These are phyloP conservation scores for Lineolata rhizophorae DNA, from an alignment of 495 filamentous ascomycete species.

Conservation along the genomic window DNA sequence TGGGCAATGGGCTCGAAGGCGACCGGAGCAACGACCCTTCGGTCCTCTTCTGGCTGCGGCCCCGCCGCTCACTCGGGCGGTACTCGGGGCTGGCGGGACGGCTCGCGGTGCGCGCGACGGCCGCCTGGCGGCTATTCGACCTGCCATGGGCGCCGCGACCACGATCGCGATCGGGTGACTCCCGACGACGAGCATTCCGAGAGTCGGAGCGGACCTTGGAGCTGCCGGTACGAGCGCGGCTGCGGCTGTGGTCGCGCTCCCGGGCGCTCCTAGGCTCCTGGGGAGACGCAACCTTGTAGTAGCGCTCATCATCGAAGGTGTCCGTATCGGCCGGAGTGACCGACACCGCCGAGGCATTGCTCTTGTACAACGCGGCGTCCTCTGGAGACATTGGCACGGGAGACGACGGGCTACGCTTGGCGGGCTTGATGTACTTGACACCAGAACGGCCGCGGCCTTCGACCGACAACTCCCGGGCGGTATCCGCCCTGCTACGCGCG, in stretches of 20 bases:
- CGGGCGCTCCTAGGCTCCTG: slow-evolving; percentile 10
- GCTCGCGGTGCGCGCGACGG: slow-evolving; percentile 7
- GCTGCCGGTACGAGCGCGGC: slow-evolving; percentile 2
- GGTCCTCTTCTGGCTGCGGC: slow-evolving; percentile 22
- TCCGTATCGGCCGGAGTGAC: slow-evolving; percentile 11
- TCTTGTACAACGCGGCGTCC: slow-evolving; percentile 22
- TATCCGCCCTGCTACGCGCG: not conserved
- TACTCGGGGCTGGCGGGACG: slow-evolving; percentile 11
- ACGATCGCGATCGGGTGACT: slow-evolving; percentile 14
- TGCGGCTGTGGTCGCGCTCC: slow-evolving; percentile 5
- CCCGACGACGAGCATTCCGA: slow-evolving; percentile 8
- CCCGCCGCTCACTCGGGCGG: slow-evolving; percentile 18
- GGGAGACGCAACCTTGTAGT: slow-evolving; percentile 22
- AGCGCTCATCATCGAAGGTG: slow-evolving; percentile 19
- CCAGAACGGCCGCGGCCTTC: slow-evolving; percentile 43
- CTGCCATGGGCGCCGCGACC: slow-evolving; percentile 4
- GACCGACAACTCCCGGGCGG: too few species aligned
- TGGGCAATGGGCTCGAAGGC: slow-evolving; percentile 61
- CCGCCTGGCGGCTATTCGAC: slow-evolving; percentile 1
- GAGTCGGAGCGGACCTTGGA: slow-evolving; percentile 10
- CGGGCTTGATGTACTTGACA: slow-evolving; percentile 50
- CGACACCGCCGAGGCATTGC: too few species aligned
- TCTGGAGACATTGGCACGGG: slow-evolving; percentile 85
- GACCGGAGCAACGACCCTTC: slow-evolving; percentile 40
- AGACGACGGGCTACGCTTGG: slow-evolving; percentile 73